These are phyloP conservation scores for Scheffersomyces quercinus DNA, from an alignment of 1,139 yeast species.

Conservation along the genomic window DNA sequence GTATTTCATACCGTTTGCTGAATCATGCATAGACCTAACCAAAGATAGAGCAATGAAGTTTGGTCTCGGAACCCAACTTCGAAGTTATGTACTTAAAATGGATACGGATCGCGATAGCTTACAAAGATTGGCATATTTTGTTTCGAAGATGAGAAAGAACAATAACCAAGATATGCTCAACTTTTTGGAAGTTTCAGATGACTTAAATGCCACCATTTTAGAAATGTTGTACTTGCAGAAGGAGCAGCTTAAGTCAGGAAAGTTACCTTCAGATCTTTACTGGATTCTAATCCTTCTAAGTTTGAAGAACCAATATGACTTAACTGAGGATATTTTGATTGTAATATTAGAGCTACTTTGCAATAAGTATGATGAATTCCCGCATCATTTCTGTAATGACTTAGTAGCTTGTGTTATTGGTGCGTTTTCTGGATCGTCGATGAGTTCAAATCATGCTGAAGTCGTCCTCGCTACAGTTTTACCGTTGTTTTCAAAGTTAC, in stretches of 20 bases:
- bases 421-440: constrained; percentile 11
- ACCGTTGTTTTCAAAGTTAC: not conserved
- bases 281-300: no score
- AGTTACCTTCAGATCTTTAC: no score
- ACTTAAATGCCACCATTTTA: no score
- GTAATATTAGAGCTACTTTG: not conserved
- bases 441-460: constrained; percentile 3
- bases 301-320: no score
- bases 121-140: constrained; percentile 45
- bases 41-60: constrained; percentile 48
- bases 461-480: not conserved
- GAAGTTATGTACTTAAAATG: constrained; percentile 46
- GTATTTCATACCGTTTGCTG: constrained; percentile 51
- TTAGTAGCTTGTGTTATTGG: constrained; percentile 15
- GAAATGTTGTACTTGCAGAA: no score
- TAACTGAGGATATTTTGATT: no score
- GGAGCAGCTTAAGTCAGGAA: no score
- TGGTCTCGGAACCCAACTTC: constrained; percentile 47
- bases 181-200: no score
- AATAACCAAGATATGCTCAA: no score
- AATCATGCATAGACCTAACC: constrained; percentile 43
- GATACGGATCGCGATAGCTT: constrained; percentile 26
- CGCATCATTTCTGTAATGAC: constrained; percentile 16
- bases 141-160: constrained; percentile 27
- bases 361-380: not conserved